phyloP scores from a whole-genome alignment of 257 asterid species.

The Scutellaria baicalensis region DNA sequence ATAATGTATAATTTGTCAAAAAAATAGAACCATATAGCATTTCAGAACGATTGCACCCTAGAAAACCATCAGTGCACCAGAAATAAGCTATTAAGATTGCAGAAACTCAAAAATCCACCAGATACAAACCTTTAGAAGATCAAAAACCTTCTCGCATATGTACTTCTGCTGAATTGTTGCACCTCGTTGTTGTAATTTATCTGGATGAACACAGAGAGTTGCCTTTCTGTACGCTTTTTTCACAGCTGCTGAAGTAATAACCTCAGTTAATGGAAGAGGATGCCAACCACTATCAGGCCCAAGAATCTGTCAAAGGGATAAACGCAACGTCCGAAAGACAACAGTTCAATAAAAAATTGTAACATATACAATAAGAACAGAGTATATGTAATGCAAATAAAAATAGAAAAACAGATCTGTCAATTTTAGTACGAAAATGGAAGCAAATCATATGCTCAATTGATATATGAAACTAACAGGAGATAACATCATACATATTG shows the following conservation, averaged over 20 bases:
- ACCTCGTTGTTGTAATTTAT: conserved; percentile 94
- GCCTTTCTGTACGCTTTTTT: conserved; percentile 91
- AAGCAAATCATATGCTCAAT: not conserved
- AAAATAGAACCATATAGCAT: not conserved
- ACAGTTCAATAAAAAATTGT: not conserved
- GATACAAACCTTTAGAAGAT: conserved; percentile 76
- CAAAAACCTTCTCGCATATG: conserved; percentile 92
- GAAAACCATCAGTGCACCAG: not conserved
- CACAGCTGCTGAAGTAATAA: conserved; percentile 78
- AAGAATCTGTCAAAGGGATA: conserved; percentile 60
- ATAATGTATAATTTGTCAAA: not conserved
- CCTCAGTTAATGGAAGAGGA: conserved; percentile 83
- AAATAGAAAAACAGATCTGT: not conserved
- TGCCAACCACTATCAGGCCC: conserved; percentile 94
- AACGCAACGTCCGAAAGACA: not conserved
- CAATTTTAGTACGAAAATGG: not conserved
- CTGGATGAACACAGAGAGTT: conserved; percentile 91
- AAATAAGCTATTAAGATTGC: not conserved
- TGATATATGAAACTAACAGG: not conserved
- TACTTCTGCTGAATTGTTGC: conserved; percentile 90
- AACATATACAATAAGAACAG: not conserved
- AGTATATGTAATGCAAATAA: not conserved
- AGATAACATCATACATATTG: conserved; percentile 68
- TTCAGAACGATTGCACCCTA: not conserved
- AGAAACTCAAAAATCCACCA: not conserved